Conservation (phyloP, 2,329 filamentous ascomycete genomes). For the Pestalotiopsis sp. region DNA sequence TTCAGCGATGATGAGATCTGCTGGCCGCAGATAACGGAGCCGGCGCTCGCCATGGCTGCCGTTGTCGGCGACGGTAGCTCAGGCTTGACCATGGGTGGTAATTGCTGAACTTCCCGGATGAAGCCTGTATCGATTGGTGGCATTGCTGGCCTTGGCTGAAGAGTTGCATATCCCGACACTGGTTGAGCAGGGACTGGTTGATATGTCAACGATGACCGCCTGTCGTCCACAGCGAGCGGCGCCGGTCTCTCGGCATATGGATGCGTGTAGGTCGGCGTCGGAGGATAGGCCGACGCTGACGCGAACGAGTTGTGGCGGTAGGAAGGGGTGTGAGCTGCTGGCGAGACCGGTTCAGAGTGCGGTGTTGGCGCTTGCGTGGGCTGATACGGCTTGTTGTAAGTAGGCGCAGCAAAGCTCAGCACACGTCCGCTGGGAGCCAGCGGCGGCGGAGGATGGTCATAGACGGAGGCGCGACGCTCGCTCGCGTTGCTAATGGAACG, state of each 20-base stretch:
- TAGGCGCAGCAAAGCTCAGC: constrained; percentile 1
- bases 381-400: constrained; percentile 14
- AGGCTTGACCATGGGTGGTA: neutral
- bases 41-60: neutral
- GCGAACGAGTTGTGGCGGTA: constrained; percentile 25
- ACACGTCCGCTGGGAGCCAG: constrained; percentile 21
- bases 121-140: constrained; percentile 18
- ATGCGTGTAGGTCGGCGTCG: constrained; percentile 6
- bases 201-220: constrained; percentile 12
- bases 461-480: constrained; percentile 32
- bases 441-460: constrained; percentile 22
- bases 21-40: neutral
- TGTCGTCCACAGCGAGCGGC: neutral
- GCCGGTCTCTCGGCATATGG: neutral
- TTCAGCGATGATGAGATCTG: neutral
- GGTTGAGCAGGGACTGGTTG: neutral
- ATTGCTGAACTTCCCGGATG: neutral
- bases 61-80: constrained; percentile 1
- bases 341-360: constrained; percentile 14
- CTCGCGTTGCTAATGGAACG: constrained; percentile 35
- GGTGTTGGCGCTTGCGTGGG: constrained; percentile 1
- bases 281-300: neutral
- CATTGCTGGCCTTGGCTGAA: constrained; percentile 6
- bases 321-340: constrained; percentile 16
- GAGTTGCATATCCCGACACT: neutral